phyloP scores from a whole-genome alignment of 208 protist genomes.

The Leptomonas pyrrhocoris region DNA sequence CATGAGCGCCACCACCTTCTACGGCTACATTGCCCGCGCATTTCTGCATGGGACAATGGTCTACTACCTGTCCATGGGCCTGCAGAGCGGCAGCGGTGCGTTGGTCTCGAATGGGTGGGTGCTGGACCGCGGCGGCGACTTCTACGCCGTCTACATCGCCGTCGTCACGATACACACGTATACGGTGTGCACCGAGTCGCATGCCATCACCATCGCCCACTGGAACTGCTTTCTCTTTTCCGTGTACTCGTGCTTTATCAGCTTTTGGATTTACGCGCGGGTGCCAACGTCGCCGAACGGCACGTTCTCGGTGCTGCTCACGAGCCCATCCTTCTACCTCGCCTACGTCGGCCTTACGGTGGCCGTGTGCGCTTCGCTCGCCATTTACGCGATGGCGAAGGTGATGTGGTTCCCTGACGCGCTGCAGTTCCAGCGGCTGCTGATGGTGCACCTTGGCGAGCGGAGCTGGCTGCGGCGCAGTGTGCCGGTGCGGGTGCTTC shows the following conservation, averaged over 20 bases:
- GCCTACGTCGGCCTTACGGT: constrained; percentile 48
- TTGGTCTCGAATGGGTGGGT: constrained; percentile 39
- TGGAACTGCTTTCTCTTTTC: constrained; percentile 69
- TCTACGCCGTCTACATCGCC: constrained; percentile 79
- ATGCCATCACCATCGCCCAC: constrained; percentile 74
- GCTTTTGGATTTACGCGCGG: constrained; percentile 45
- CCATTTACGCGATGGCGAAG: constrained; percentile 60
- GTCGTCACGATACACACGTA: constrained; percentile 84
- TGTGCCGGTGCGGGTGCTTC: constrained; percentile 27
- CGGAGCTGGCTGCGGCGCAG: constrained; percentile 11
- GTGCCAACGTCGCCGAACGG: constrained; percentile 35
- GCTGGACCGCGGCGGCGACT: constrained; percentile 69
- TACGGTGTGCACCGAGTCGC: constrained; percentile 84
- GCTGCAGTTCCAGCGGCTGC: constrained; percentile 61
- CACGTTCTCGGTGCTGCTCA: constrained; percentile 59
- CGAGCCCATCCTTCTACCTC: constrained; percentile 63
- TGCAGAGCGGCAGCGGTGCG: constrained; percentile 39
- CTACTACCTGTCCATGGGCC: constrained; percentile 59
- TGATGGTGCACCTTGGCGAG: constrained; percentile 30
- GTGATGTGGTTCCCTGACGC: constrained; percentile 67
- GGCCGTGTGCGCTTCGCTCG: constrained; percentile 46
- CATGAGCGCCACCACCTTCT: constrained; percentile 77
- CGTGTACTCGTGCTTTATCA: constrained; percentile 64
- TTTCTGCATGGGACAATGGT: constrained; percentile 75
- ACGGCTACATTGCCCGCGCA: constrained; percentile 74